A percentile compares a stretch with the other conserved stretches of the same genome.
phyloP scores from a whole-genome alignment of 768 basidiomycete species.

The Dentipellis sp. region DNA sequence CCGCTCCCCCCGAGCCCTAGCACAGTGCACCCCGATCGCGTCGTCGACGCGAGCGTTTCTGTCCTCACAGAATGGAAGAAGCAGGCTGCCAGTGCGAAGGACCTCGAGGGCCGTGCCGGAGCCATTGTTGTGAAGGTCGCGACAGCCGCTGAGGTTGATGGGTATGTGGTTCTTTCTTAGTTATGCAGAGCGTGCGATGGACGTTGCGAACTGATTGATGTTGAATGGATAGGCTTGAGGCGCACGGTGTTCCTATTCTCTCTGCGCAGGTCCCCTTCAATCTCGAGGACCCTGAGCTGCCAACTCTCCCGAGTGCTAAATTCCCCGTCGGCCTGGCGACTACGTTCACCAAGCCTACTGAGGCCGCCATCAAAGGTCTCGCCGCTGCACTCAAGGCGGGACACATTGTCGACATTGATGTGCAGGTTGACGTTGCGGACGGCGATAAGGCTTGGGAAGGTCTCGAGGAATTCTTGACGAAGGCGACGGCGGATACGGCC shows the following conservation, averaged over 20 bases:
- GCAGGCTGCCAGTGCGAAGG: conserved; percentile 30
- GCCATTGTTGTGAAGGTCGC: conserved; percentile 37
- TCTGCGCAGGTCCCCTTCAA: conserved; percentile 55
- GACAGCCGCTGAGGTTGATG: conserved; percentile 21
- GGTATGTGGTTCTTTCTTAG: conserved; percentile 29
- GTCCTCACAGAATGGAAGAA: conserved; percentile 40
- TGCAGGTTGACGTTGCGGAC: conserved; percentile 41
- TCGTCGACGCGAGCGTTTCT: conserved; percentile 64
- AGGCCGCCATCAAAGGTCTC: conserved; percentile 45
- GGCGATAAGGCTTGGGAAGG: conserved; percentile 50
- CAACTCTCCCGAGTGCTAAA: conserved; percentile 27
- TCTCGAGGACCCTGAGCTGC: conserved; percentile 37
- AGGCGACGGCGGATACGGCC: conserved; percentile 36
- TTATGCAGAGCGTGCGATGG: background rate
- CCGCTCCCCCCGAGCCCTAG: conserved; percentile 62
- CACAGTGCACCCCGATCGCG: conserved; percentile 47
- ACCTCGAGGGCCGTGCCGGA: conserved; percentile 33
- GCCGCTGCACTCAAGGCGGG: conserved; percentile 57
- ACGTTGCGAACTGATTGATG: background rate
- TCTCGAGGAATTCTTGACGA: conserved; percentile 64
- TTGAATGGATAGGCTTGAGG: conserved; percentile 8
- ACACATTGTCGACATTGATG: conserved; percentile 61
- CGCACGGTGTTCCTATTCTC: conserved; percentile 24
- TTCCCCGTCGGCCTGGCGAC: conserved; percentile 46
- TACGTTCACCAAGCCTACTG: conserved; percentile 39